These are phyloP conservation scores for Fusarium setosum DNA, from an alignment of 2,329 filamentous ascomycete species.

Conservation along the genomic window DNA sequence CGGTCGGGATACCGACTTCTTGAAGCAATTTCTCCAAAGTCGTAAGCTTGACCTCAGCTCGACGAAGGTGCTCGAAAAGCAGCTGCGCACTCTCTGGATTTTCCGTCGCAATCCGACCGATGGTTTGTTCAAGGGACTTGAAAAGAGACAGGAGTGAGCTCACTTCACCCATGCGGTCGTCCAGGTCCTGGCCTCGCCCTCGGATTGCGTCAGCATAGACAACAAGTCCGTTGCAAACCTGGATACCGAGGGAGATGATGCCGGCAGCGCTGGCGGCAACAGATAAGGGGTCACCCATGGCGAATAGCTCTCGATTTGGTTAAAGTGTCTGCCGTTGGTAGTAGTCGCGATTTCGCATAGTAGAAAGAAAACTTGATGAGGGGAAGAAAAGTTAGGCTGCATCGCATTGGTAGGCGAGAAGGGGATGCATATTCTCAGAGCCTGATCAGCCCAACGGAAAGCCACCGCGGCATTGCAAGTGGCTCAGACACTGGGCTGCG, in stretches of 20 bases:
- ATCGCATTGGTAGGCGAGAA: background rate
- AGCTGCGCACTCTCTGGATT: background rate
- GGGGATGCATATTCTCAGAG: background rate
- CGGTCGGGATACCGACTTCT: background rate
- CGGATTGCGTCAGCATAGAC: background rate
- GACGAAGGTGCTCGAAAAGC: background rate
- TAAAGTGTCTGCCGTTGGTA: no score
- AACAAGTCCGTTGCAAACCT: slow-evolving; percentile 5
- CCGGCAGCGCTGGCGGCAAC: background rate
- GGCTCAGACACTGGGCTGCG: background rate
- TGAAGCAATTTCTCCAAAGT: background rate
- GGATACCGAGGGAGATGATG: slow-evolving; percentile 11
- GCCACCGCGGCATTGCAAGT: background rate
- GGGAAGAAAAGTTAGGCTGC: background rate
- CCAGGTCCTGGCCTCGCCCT: background rate
- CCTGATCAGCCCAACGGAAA: background rate
- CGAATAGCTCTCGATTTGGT: no score
- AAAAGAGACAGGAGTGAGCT: slow-evolving; percentile 1
- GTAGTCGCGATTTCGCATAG: background rate
- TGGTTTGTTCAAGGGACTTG: background rate
- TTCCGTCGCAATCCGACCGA: background rate
- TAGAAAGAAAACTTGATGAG: background rate
- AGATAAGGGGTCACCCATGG: slow-evolving; percentile 2
- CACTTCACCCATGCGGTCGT: background rate
- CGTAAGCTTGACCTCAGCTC: background rate